Conservation (phyloP, 164 flowering plant genomes). For the Magnolia kwangsiensis region DNA sequence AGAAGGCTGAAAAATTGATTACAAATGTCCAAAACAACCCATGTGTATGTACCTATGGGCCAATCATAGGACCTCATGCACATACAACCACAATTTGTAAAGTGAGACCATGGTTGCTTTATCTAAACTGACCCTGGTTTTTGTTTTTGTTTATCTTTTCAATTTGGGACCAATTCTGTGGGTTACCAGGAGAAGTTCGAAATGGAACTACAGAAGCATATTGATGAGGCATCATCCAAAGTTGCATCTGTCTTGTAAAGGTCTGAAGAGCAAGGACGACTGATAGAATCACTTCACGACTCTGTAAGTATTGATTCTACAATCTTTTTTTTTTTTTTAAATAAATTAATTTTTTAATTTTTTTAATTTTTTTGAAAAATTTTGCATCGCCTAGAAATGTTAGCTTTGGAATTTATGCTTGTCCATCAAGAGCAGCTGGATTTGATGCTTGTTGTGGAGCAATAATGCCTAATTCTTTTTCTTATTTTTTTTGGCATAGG, state of each 20-base stretch:
- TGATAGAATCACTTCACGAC: constrained; percentile 90
- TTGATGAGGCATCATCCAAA: constrained; percentile 68
- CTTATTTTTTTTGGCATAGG: constrained; percentile 36
- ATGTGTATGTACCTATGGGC: too few species aligned
- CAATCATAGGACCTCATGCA: too few species aligned
- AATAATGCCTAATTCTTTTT: not conserved
- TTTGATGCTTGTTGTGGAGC: not conserved
- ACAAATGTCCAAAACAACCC: too few species aligned
- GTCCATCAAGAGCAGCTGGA: not conserved
- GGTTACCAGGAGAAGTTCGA: constrained; percentile 60
- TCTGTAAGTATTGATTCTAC: constrained; percentile 46
- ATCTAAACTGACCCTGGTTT: too few species aligned
- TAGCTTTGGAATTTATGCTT: not conserved
- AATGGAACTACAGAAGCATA: constrained; percentile 58
- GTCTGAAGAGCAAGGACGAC: constrained; percentile 75
- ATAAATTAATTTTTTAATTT: too few species aligned
- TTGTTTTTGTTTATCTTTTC: too few species aligned
- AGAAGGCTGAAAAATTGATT: too few species aligned
- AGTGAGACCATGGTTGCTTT: too few species aligned
- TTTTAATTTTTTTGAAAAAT: too few species aligned
- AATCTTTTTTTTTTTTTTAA: too few species aligned
- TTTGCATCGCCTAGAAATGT: not conserved
- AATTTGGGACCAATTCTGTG: not conserved
- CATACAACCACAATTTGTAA: too few species aligned
- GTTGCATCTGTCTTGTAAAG: constrained; percentile 70